These are phyloP conservation scores for Oldenlandia corymbosa DNA, from an alignment of 257 asterid genomes.

Conservation along the genomic window DNA sequence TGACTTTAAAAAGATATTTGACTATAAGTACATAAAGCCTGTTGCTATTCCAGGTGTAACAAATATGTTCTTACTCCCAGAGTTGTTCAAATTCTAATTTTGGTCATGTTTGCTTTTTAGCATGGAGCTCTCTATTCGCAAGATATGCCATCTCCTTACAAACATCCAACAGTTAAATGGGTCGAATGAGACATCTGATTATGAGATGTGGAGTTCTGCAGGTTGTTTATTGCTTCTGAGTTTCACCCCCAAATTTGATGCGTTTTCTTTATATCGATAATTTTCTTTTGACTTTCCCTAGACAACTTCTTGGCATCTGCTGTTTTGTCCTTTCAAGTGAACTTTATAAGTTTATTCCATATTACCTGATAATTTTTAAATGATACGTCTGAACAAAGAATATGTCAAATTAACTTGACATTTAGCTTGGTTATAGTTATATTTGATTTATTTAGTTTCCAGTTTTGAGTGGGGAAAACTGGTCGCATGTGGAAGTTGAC, in stretches of 20 bases:
- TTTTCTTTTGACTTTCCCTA: not conserved
- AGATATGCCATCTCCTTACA: slow-evolving; percentile 56
- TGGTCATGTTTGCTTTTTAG: slow-evolving; percentile 32
- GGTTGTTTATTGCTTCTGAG: slow-evolving; percentile 50
- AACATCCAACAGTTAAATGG: slow-evolving; percentile 49
- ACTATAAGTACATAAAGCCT: not conserved
- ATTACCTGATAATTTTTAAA: not conserved
- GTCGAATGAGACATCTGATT: slow-evolving; percentile 31
- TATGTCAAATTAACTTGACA: not conserved
- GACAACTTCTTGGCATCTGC: not conserved
- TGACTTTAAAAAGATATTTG: not conserved
- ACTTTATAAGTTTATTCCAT: not conserved
- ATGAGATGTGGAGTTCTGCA: slow-evolving; percentile 59
- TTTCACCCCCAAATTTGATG: slow-evolving; percentile 6
- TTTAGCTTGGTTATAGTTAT: not conserved
- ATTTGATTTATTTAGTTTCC: not conserved
- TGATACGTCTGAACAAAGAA: not conserved
- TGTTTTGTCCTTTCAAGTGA: not conserved
- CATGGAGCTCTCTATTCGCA: slow-evolving; percentile 57
- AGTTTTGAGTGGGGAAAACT: not conserved
- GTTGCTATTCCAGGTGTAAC: not conserved
- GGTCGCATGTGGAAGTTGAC: not conserved
- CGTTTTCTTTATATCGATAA: not conserved
- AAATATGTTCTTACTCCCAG: not conserved
- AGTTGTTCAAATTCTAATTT: slow-evolving; percentile 1